phyloP scores from a whole-genome alignment of 208 protist species.

The Leptomonas pyrrhocoris region DNA sequence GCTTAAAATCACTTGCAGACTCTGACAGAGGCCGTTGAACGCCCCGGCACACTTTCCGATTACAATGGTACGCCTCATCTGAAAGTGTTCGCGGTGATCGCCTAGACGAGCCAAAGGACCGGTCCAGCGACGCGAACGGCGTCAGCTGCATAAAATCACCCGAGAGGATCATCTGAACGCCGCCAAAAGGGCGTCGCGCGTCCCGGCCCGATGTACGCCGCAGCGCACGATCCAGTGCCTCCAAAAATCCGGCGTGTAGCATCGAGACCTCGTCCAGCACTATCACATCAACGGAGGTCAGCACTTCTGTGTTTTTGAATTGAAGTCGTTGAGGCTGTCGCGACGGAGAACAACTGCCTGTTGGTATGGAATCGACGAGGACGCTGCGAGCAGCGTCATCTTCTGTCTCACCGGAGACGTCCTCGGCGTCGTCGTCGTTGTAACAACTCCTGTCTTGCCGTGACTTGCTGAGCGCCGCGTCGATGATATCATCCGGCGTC shows the following conservation, averaged over 20 bases:
- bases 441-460: not conserved
- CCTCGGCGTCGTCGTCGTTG: conserved; percentile 23
- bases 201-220: conserved; percentile 47
- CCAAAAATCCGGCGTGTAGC: conserved; percentile 82
- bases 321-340: conserved; percentile 1
- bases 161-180: conserved; percentile 90
- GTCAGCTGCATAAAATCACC: conserved; percentile 95
- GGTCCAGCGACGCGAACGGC: conserved; percentile 38
- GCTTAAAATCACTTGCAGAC: not conserved
- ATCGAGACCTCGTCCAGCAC: conserved; percentile 94
- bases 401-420: conserved; percentile 16
- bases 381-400: not conserved
- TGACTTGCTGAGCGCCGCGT: not conserved
- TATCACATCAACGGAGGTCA: conserved; percentile 45
- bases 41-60: not conserved
- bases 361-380: not conserved
- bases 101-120: not conserved
- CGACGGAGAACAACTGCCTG: not conserved
- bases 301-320: conserved; percentile 20
- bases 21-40: not conserved
- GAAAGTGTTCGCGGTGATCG: not conserved
- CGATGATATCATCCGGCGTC: conserved; percentile 17
- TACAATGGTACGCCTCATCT: not conserved
- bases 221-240: conserved; percentile 76
- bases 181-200: conserved; percentile 76